These are phyloP conservation scores for Cenococcum geophilum DNA, from an alignment of 495 filamentous ascomycete genomes.

Conservation along the genomic window DNA sequence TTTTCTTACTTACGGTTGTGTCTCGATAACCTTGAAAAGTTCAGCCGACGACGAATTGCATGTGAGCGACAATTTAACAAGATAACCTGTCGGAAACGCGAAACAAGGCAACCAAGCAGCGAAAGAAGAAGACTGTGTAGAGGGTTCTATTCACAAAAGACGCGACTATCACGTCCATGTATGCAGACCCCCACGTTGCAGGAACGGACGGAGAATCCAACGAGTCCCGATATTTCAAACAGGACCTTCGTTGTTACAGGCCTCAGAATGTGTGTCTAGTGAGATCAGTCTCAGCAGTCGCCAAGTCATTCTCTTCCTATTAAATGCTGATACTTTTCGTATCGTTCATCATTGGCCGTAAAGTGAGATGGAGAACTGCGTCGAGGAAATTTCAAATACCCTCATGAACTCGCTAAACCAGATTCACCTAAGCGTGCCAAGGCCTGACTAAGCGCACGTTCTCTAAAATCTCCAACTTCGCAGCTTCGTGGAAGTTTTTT, in stretches of 20 bases:
- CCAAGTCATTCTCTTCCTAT: slow-evolving; percentile 60
- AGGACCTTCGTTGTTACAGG: slow-evolving; percentile 16
- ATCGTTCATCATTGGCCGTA: slow-evolving; percentile 52
- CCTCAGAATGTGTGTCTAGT: slow-evolving; percentile 43
- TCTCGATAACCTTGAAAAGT: too few relatives aligned
- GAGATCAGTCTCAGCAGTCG: slow-evolving; percentile 48
- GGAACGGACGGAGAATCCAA: too few relatives aligned
- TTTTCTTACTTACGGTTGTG: too few relatives aligned
- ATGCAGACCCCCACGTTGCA: too few relatives aligned
- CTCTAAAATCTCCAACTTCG: neutral
- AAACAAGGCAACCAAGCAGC: too few relatives aligned
- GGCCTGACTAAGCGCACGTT: neutral
- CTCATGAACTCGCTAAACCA: neutral
- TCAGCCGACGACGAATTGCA: too few relatives aligned
- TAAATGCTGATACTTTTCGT: slow-evolving; percentile 43
- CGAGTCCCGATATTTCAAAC: neutral
- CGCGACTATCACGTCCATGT: too few relatives aligned
- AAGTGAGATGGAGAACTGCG: slow-evolving; percentile 18
- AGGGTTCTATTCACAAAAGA: too few relatives aligned
- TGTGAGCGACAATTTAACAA: too few relatives aligned
- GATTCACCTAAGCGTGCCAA: neutral
- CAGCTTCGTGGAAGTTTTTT: slow-evolving; percentile 31
- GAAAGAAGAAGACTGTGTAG: too few relatives aligned
- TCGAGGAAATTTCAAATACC: neutral
- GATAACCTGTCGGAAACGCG: too few relatives aligned